phyloP scores from a whole-genome alignment of 345 rosid species.

The Acer yangbiense region DNA sequence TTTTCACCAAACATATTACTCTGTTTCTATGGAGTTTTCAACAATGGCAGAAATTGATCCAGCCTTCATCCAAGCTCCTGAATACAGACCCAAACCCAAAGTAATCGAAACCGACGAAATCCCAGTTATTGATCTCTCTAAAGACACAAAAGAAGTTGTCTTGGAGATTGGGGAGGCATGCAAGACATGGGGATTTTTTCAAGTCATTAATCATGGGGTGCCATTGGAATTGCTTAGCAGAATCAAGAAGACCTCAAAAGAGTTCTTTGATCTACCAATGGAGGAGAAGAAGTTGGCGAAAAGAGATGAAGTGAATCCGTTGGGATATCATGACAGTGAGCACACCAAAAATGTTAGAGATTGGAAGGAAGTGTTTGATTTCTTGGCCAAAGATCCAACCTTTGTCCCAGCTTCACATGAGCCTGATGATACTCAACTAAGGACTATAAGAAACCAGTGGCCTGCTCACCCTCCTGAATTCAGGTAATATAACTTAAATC shows the following conservation, averaged over 20 bases:
- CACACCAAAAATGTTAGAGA: conserved; percentile 92
- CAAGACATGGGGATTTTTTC: conserved; percentile 86
- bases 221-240: conserved; percentile 43
- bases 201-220: conserved; percentile 82
- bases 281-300: conserved; percentile 68
- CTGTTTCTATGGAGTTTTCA: neutral
- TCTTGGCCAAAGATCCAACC: conserved; percentile 56
- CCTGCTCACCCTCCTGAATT: conserved; percentile 59
- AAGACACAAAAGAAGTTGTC: conserved; percentile 31
- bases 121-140: conserved; percentile 65
- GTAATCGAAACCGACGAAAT: conserved; percentile 42
- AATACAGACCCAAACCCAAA: conserved; percentile 46
- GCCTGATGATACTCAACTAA: conserved; percentile 47
- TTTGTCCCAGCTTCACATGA: conserved; percentile 60
- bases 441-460: conserved; percentile 70
- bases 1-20: neutral
- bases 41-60: conserved; percentile 55
- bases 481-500: conserved; percentile 40
- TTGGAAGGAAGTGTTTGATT: conserved; percentile 91
- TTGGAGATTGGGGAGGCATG: conserved; percentile 60
- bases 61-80: conserved; percentile 56
- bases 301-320: conserved; percentile 63
- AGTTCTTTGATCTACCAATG: conserved; percentile 50
- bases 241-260: conserved; percentile 42
- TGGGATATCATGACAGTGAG: conserved; percentile 79